Evolutionary conservation across 805 yeast species (phyloP), one percentile per base, ranked within the genome.

Genomic region (Ogataea methylovora): DNA sequence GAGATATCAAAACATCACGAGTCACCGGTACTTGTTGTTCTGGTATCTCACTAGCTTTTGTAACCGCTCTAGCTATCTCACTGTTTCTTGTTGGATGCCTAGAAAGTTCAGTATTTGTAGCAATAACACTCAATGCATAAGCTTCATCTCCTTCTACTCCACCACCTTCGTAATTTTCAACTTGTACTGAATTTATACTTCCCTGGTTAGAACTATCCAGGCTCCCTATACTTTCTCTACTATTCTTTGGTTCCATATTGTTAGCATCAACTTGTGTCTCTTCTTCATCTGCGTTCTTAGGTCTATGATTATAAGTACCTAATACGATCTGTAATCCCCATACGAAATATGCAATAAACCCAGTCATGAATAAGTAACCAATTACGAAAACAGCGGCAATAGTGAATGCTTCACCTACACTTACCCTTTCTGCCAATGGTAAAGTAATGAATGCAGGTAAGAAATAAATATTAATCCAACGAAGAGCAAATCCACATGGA

Each of bases 391-490:
- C 83, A 0, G 78, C 90, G 1, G 83, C 84, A 24, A 83, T 83
- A 33, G 77, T 77, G 44, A 79, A 62, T 9, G 84, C 84, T 44
- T 83, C 90, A 16, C 67, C 70, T 28, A 77, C 78, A 13, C 78
- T 63, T 31, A 84, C 77, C 40, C 71, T 70, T n/a, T 71, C 69
- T 10, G 84, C 71, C 34, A 82, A 63, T 0, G 90, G 90, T 23
- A 83, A 64, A 0, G 79, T 71, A 24, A 83, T 73, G 49, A 84
- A 83, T 0, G 87, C 77, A 1, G 92, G 90, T 1, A 84, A 76
- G 63, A 83, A 84, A 49, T 78, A 81, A 5, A 80, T 69, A 51
- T 79, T 81, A 57, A 84, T 84, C 90, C 92, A 83, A 36, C 80
- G 66, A 32, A 83, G 62, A 2, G 80, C 65, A 52, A 81, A 79